Conservation (phyloP, 805 yeast species). For the Teunomyces panamensis region DNA sequence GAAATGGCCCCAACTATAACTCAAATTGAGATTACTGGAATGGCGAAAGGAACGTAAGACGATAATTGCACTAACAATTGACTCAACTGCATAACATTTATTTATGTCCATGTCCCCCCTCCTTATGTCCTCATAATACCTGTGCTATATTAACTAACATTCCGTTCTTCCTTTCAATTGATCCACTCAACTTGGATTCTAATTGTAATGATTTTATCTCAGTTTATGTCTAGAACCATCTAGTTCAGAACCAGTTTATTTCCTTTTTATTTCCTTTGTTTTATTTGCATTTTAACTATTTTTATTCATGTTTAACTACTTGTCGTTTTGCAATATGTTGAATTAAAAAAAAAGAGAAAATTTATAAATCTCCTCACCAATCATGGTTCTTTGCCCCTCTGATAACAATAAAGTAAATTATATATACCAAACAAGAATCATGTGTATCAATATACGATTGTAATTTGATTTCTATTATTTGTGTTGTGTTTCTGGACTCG, state of each 20-base stretch:
- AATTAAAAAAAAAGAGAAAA: background rate
- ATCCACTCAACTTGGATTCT: background rate
- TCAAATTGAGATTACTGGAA: background rate
- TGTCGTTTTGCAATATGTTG: background rate
- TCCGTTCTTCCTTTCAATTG: slow-evolving; percentile 2
- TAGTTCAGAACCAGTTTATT: background rate
- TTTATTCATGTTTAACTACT: slow-evolving; percentile 1
- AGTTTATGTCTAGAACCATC: background rate
- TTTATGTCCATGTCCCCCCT: background rate
- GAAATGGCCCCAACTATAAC: background rate
- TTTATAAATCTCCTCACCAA: background rate
- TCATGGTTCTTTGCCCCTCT: background rate
- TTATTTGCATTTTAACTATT: slow-evolving; percentile 1
- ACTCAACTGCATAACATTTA: slow-evolving; percentile 1
- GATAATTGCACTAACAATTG: slow-evolving; percentile 1
- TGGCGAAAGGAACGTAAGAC: background rate
- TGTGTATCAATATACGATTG: background rate
- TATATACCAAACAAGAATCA: background rate
- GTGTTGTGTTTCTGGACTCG: too few relatives aligned
- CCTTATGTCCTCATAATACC: slow-evolving; percentile 3
- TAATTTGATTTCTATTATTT: background rate
- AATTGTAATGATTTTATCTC: background rate
- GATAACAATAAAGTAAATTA: background rate
- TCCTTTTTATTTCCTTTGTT: background rate
- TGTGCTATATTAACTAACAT: slow-evolving; percentile 1